Conservation (phyloP, 225 moss, liverwort and hornwort species). For the Pseudisothecium myosuroides region DNA sequence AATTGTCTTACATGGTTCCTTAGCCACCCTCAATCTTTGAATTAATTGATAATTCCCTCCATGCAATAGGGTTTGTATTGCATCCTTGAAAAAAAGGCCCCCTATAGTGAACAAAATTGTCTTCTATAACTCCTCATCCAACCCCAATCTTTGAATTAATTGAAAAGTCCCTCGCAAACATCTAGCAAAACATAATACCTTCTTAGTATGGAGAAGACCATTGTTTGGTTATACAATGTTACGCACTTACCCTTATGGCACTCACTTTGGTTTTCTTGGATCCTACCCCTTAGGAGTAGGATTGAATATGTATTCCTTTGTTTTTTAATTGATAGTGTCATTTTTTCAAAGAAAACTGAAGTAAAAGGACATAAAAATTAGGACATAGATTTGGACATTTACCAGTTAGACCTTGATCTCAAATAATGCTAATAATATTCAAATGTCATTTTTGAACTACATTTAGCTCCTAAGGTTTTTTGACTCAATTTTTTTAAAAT, state of each 20-base stretch:
- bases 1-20: no score
- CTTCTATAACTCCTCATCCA: no score
- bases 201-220: neutral
- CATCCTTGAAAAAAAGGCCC: no score
- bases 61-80: no score
- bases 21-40: neutral
- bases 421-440: neutral
- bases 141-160: no score
- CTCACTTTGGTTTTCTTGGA: fast-evolving
- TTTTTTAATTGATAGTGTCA: neutral
- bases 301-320: neutral
- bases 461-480: neutral
- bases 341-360: neutral
- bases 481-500: no score
- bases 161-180: fast-evolving
- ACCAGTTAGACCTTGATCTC: neutral
- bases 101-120: no score
- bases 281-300: fast-evolving
- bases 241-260: neutral
- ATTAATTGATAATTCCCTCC: neutral
- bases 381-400: neutral
- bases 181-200: neutral
- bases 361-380: neutral
- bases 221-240: neutral
- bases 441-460: neutral